These are phyloP conservation scores for Russula sp. DNA, from an alignment of 768 basidiomycete genomes.

Conservation along the genomic window DNA sequence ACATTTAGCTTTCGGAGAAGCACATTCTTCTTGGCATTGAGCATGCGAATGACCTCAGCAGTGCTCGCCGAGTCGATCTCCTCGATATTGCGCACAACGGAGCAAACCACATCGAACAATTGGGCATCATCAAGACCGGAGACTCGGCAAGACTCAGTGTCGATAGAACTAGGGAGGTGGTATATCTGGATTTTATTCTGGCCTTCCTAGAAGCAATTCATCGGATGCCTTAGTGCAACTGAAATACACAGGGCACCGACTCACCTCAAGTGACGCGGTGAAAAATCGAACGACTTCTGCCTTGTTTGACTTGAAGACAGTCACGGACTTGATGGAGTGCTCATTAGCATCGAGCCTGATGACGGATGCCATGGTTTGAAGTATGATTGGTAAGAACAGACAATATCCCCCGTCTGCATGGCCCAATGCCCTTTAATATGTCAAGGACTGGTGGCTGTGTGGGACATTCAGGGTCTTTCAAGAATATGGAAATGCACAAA, in stretches of 20 bases:
- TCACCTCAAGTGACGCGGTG: conserved; percentile 44
- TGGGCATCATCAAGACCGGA: conserved; percentile 44
- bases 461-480: not conserved
- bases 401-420: not conserved
- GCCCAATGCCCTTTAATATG: not conserved
- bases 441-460: not conserved
- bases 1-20: conserved; percentile 37
- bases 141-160: conserved; percentile 48
- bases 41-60: conserved; percentile 22
- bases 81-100: conserved; percentile 27
- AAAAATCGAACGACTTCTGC: conserved; percentile 54
- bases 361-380: conserved; percentile 1
- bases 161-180: conserved; percentile 44
- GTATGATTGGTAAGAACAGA: not conserved
- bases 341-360: conserved; percentile 28
- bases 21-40: conserved; percentile 33
- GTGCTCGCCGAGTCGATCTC: conserved; percentile 25
- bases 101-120: conserved; percentile 52
- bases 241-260: conserved; percentile 1
- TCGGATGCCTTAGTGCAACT: no score
- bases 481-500: no score
- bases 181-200: conserved; percentile 46
- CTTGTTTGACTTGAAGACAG: conserved; percentile 49
- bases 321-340: conserved; percentile 47
- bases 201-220: conserved; percentile 37